phyloP scores from a whole-genome alignment of 768 basidiomycete species.

The Trametes meyenii region DNA sequence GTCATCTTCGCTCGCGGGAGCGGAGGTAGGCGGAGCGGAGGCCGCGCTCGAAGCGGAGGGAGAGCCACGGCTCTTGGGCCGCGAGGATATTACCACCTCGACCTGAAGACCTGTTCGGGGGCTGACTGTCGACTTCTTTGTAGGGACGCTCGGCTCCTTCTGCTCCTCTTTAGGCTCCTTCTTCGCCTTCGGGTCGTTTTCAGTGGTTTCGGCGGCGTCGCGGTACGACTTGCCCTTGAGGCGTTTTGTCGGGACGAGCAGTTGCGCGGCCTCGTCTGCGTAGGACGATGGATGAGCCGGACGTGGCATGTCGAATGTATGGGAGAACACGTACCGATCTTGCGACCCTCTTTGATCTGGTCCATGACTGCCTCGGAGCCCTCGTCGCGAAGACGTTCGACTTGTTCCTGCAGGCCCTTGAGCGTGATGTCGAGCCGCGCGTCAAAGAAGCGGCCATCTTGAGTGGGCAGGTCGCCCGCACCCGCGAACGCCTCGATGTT shows the following conservation, averaged over 20 bases:
- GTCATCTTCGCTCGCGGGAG: conserved; percentile 42
- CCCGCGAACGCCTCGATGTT: conserved; percentile 74
- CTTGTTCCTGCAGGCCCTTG: conserved; percentile 61
- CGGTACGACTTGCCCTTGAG: conserved; percentile 77
- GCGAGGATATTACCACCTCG: conserved; percentile 58
- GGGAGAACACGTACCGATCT: conserved; percentile 49
- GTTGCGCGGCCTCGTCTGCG: conserved; percentile 56
- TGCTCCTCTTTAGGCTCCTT: neutral
- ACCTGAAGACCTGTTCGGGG: conserved; percentile 42
- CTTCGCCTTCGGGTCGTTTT: conserved; percentile 16
- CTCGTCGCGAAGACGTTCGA: conserved; percentile 65
- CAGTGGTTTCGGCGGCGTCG: conserved; percentile 48
- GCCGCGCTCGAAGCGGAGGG: conserved; percentile 35
- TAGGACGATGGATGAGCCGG: conserved; percentile 25
- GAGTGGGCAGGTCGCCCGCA: conserved; percentile 67
- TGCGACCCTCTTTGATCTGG: conserved; percentile 64
- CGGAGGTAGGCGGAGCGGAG: conserved; percentile 26
- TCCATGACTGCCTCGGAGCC: conserved; percentile 65
- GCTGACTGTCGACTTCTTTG: neutral
- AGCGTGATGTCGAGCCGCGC: conserved; percentile 72
- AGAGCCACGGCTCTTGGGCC: conserved; percentile 23
- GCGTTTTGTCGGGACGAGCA: conserved; percentile 58
- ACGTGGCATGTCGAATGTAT: neutral
- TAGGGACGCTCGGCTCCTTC: neutral
- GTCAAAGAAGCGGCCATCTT: conserved; percentile 88